phyloP scores from a whole-genome alignment of 1,284 basidiomycete species.

The Cerioporus squamosus region DNA sequence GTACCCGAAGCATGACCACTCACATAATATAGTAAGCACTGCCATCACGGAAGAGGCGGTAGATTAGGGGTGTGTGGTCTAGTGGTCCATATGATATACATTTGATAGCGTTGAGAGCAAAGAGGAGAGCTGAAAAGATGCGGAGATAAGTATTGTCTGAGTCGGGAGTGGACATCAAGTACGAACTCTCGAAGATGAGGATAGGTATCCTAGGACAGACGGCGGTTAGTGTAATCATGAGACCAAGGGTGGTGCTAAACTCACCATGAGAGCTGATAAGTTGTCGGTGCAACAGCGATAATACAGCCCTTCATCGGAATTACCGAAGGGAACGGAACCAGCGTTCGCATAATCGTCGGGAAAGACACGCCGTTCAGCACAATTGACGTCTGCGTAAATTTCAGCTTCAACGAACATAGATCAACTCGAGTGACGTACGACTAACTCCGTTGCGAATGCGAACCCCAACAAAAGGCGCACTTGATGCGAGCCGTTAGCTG shows the following conservation, averaged over 20 bases:
- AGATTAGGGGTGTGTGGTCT: conserved; percentile 19
- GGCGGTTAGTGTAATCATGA: background rate
- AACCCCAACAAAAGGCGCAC: conserved; percentile 10
- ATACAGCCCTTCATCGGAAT: conserved; percentile 14
- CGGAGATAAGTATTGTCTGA: background rate
- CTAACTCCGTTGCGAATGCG: conserved; percentile 8
- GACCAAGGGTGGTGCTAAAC: background rate
- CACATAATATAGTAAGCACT: conserved; percentile 20
- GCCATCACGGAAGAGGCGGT: conserved; percentile 19
- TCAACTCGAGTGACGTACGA: background rate
- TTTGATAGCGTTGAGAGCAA: conserved; percentile 18
- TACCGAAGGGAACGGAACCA: conserved; percentile 3
- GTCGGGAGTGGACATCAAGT: background rate
- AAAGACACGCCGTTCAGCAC: background rate
- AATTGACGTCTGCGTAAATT: background rate
- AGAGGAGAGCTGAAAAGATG: conserved; percentile 12
- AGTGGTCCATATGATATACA: conserved; percentile 20
- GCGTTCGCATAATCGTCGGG: background rate
- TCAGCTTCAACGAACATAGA: background rate
- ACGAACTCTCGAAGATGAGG: conserved; percentile 18
- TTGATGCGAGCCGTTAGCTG: background rate
- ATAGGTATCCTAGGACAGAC: conserved; percentile 14
- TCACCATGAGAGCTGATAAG: conserved; percentile 16
- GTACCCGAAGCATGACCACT: background rate
- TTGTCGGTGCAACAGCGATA: background rate